These are phyloP conservation scores for Chloris gayana DNA, from an alignment of 176 grass and related monocot species.

Conservation along the genomic window DNA sequence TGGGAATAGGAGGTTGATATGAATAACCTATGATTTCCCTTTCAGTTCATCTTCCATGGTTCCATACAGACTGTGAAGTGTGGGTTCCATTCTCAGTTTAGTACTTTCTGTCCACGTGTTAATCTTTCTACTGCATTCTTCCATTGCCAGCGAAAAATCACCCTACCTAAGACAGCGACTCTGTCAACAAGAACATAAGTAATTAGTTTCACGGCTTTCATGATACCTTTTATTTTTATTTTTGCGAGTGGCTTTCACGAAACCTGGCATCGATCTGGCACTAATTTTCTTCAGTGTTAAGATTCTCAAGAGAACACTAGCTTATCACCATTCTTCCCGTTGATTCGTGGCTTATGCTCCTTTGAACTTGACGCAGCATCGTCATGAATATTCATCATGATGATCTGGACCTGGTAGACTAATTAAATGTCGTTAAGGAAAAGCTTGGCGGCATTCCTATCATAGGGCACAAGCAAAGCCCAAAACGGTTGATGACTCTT, in stretches of 20 bases:
- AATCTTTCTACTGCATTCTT: not conserved
- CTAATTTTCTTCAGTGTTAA: not conserved
- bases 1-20: no score
- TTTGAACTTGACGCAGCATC: constrained; percentile 1
- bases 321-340: not conserved
- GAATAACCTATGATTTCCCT: no score
- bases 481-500: no score
- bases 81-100: not conserved
- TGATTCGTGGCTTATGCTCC: not conserved
- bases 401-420: not conserved
- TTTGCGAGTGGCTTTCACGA: no score
- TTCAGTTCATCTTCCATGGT: not conserved
- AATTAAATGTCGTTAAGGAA: constrained; percentile 25
- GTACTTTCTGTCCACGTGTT: not conserved
- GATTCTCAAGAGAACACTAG: not conserved
- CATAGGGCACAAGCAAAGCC: no score
- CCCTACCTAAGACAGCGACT: not conserved
- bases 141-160: not conserved
- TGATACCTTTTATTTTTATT: no score
- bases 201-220: not conserved
- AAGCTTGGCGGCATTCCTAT: not conserved
- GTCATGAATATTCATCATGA: constrained; percentile 10
- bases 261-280: not conserved
- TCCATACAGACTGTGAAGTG: not conserved
- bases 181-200: not conserved